Base-by-base conservation (phyloP, 2,329 filamentous ascomycete species). In the Dothistroma pini region DNA sequence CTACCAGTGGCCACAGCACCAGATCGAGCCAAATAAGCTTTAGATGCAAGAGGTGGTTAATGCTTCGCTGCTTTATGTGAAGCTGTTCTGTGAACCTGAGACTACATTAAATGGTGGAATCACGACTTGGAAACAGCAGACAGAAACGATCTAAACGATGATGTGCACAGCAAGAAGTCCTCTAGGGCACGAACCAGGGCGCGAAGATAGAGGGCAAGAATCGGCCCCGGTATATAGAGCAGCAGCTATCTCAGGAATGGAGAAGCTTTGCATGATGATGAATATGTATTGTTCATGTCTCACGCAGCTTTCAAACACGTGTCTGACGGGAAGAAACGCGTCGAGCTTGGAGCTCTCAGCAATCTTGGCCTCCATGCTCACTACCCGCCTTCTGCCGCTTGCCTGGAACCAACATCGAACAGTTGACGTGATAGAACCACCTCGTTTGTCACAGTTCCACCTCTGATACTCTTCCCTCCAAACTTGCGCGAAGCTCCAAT, bases 1-100 rank as follows among this genome's bases (percentile, higher is more conserved):
- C 41, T 96, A 96, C 81, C 91, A 96, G 79, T 97, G 93, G 93
- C 91, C 91, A 38, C 72, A 73, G 61, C 89, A 90, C 61, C 91
- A 89, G 61, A 86, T 87, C 66, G 81, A 83, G 60, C 85, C 86
- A 61, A 93, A 91, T 83, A 92, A 93, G 83, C 86, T 96, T 83
- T 96, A 64, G 54, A 41, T n/a, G 8, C n/a, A 53, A 53, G 14
- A 53, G 31, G 6, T 53, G 48, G 51, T 29, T 35, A 35, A 22
- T 21, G 8, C 16, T 14, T 53, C 51, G 51, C 51, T 53, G 51
- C 51, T 35, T 16, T 12, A n/a, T 32, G 51, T 21, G 21, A 53
- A 21, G 51, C 25, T 32, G 25, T 53, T 53, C 51, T 14, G 25
- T 48, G 41, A 56, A 25, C 32, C 2, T 49, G 44, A 22, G 49